Percentiles rank a stretch among this genome's conserved stretches.
Evolutionary conservation across 805 yeast species (phyloP).

Genomic region (Spathaspora boniae): DNA sequence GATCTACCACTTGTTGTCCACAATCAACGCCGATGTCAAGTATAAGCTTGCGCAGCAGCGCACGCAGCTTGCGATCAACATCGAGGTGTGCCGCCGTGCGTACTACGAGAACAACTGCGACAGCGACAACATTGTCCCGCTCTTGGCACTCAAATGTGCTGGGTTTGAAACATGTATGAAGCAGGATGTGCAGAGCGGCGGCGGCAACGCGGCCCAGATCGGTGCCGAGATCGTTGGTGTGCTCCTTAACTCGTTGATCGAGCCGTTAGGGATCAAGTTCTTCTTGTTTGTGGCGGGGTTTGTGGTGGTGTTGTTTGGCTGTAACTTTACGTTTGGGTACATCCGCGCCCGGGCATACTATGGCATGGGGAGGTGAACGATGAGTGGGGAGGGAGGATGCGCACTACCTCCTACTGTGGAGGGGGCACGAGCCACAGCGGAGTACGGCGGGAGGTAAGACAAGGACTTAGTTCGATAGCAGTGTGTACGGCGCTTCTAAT

Average conservation of each 20-base stretch:
- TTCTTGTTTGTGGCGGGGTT: conserved; percentile 41
- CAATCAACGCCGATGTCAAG: conserved; percentile 54
- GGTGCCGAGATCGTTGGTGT: conserved; percentile 63
- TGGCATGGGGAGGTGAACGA: conserved; percentile 22
- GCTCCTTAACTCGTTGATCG: conserved; percentile 58
- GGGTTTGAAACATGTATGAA: conserved; percentile 68
- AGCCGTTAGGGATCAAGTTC: conserved; percentile 64
- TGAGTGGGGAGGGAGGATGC: neutral
- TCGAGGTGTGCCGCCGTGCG: conserved; percentile 49
- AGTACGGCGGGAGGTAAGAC: too few relatives aligned
- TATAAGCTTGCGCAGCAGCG: conserved; percentile 48
- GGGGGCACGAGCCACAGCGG: neutral
- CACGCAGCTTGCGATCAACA: conserved; percentile 45
- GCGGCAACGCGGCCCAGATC: conserved; percentile 50
- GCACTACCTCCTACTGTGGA: too few relatives aligned
- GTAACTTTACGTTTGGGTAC: conserved; percentile 67
- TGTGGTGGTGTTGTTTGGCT: conserved; percentile 48
- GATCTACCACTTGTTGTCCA: conserved; percentile 38
- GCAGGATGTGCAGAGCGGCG: conserved; percentile 46
- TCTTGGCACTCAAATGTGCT: conserved; percentile 52
- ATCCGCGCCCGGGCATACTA: conserved; percentile 53
- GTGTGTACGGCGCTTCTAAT: too few relatives aligned
- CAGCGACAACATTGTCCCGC: conserved; percentile 52
- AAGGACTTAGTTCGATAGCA: too few relatives aligned
- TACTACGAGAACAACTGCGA: conserved; percentile 55